Conservation (phyloP, 345 rosid genomes). For the Isatis tinctoria region DNA sequence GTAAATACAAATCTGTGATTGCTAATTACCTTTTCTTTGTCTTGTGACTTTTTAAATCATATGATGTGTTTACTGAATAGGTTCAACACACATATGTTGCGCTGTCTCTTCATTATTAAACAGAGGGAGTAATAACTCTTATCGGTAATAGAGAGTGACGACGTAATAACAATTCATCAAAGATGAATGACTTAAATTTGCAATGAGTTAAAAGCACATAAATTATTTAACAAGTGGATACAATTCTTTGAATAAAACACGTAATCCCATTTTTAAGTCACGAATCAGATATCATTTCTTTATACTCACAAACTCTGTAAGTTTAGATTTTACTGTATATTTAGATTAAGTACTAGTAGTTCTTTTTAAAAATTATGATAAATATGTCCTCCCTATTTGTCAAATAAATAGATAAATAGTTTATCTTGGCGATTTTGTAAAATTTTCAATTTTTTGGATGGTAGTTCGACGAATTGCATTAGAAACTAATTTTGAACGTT, state of each 20-base stretch:
- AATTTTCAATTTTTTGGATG: neutral
- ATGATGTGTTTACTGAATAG: neutral
- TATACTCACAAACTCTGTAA: too few relatives aligned
- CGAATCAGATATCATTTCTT: too few relatives aligned
- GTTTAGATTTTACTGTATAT: neutral
- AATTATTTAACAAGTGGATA: neutral
- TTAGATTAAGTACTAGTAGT: neutral
- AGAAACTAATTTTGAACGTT: neutral
- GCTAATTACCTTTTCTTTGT: neutral
- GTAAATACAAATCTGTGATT: neutral
- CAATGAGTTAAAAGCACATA: neutral
- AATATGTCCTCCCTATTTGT: too few relatives aligned
- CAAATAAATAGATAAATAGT: neutral
- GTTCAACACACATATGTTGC: neutral
- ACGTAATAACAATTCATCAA: neutral
- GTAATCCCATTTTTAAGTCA: too few relatives aligned
- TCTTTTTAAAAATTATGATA: too few relatives aligned
- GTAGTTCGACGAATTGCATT: neutral
- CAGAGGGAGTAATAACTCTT: too few relatives aligned
- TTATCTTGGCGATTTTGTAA: neutral
- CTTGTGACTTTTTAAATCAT: neutral
- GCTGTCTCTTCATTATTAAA: neutral
- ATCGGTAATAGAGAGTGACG: neutral
- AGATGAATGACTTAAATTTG: neutral
- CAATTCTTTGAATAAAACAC: too few relatives aligned